Base-by-base conservation (phyloP, 345 rosid species). In the Hevea brasiliensis region DNA sequence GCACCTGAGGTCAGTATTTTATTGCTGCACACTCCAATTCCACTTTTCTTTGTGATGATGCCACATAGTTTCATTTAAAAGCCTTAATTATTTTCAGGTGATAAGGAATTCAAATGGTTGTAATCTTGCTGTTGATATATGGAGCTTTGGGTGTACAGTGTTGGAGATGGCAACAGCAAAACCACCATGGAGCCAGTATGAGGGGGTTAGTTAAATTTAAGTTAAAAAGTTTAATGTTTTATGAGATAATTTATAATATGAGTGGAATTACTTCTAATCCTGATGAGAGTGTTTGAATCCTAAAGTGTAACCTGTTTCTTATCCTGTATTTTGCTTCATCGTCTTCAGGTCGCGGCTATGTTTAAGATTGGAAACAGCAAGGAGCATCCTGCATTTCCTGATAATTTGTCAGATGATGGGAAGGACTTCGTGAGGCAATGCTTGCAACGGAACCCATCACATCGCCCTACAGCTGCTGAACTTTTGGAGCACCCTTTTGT, bases 61-160 rank as follows among this genome's bases (percentile, higher is more conserved):
- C 18, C 20, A 29, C n/a, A 8, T 15, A 70, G n/a, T 48, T 55
- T 63, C 26, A n/a, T 55, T 12, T 11, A 7, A 10, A 26, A 20
- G 17, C 24, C 21, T 64, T 63, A 35, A 57, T 70, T 63, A 61
- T 70, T 32, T 63, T 35, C 87, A 90, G 96, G 90, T 90, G 56
- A 88, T 90, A 79, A 88, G 71, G 76, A 85, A 87, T 73, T 73
- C 89, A 54, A 83, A 61, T 64, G 91, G 92, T 65, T 83, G 89
- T 83, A 86, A 82, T 67, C 88, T 88, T 82, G 91, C 92, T 51
- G 96, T 90, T 67, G 96, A 90, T 82, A 85, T 90, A 73, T 90
- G 96, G 96, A 90, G 96, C 77, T 92, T 88, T 76, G 96, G 96
- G 50, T 88, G 96, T 77, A 90, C 93, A 41, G 92, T 90, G 70